phyloP scores from a whole-genome alignment of 106 monocot genomes.

The Acorus calamus region DNA sequence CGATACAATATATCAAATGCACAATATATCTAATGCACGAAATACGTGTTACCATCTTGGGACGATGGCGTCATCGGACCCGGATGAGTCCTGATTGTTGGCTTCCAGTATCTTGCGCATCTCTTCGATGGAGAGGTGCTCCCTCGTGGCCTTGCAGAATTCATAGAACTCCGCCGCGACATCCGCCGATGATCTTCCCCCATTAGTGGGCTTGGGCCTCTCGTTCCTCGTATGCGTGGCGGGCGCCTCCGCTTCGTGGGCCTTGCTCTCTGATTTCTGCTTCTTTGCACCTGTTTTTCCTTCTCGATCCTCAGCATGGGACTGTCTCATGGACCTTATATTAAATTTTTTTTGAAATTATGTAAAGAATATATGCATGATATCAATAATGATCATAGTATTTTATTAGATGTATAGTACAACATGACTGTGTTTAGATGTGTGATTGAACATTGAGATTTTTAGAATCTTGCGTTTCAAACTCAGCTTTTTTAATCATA shows the following conservation, averaged over 20 bases:
- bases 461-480: too few species aligned
- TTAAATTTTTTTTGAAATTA: too few species aligned
- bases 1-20: neutral
- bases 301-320: slow-evolving; percentile 45
- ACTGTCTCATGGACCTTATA: slow-evolving; percentile 69
- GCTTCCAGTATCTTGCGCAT: slow-evolving; percentile 58
- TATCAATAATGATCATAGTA: too few species aligned
- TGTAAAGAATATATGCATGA: too few species aligned
- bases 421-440: too few species aligned
- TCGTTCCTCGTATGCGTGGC: slow-evolving; percentile 33
- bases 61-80: slow-evolving; percentile 43
- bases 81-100: slow-evolving; percentile 51
- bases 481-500: too few species aligned
- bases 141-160: slow-evolving; percentile 49
- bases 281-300: slow-evolving; percentile 38
- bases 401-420: too few species aligned
- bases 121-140: slow-evolving; percentile 41
- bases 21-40: neutral
- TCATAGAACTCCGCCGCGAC: slow-evolving; percentile 39
- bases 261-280: slow-evolving; percentile 37
- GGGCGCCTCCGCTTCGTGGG: slow-evolving; percentile 17
- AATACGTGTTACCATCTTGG: slow-evolving; percentile 25
- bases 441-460: too few species aligned
- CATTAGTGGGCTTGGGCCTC: slow-evolving; percentile 34
- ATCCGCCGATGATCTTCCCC: slow-evolving; percentile 2